Conservation (phyloP, 2,329 filamentous ascomycete species). For the Aschersonia sp. region DNA sequence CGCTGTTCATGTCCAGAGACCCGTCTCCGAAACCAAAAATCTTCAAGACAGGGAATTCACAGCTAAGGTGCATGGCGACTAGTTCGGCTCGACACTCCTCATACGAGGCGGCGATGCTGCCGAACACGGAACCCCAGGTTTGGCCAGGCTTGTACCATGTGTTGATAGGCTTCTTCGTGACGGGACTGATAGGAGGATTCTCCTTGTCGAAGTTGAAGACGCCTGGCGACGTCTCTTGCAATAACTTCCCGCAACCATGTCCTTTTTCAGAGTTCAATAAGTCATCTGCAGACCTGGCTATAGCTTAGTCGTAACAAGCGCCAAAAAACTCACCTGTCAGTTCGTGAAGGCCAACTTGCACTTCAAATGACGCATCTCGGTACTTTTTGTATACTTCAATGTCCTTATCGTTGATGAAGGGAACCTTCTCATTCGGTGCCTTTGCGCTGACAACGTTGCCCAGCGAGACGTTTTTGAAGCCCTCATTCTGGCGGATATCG, state of each 20-base stretch:
- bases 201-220: conserved; percentile 77
- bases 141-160: conserved; percentile 92
- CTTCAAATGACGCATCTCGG: conserved; percentile 80
- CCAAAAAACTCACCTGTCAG: conserved; percentile 34
- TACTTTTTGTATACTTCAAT: conserved; percentile 67
- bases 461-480: conserved; percentile 87
- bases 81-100: conserved; percentile 93
- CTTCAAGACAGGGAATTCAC: conserved; percentile 76
- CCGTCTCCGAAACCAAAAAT: conserved; percentile 89
- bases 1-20: conserved; percentile 51
- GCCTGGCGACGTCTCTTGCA: conserved; percentile 75
- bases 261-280: conserved; percentile 25
- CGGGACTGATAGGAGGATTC: conserved; percentile 68
- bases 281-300: neutral
- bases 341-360: conserved; percentile 91
- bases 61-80: conserved; percentile 81
- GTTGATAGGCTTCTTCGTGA: conserved; percentile 59
- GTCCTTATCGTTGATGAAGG: conserved; percentile 73
- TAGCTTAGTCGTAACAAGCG: too few relatives aligned
- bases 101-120: conserved; percentile 72
- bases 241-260: conserved; percentile 84
- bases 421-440: conserved; percentile 80
- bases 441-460: conserved; percentile 89
- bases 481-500: conserved; percentile 65
- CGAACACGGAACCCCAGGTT: conserved; percentile 90